These are phyloP conservation scores for Psilocybe cubensis DNA, from an alignment of 768 basidiomycete genomes.

Conservation along the genomic window DNA sequence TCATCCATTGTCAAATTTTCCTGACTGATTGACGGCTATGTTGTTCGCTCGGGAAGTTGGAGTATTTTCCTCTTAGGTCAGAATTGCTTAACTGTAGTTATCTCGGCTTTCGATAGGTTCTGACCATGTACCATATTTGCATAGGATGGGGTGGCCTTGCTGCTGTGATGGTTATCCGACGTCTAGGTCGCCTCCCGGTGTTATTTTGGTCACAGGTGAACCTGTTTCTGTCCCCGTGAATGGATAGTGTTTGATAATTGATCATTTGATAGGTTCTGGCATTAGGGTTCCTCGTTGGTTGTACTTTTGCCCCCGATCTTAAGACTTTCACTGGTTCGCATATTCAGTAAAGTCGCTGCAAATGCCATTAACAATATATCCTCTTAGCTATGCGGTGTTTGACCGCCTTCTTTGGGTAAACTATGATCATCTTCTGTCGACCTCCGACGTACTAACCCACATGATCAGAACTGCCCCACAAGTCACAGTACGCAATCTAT, in stretches of 20 bases:
- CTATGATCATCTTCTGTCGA: too few relatives aligned
- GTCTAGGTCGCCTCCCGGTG: constrained; percentile 66
- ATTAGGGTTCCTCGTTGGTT: constrained; percentile 50
- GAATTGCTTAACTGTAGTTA: constrained; percentile 16
- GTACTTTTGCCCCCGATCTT: constrained; percentile 58
- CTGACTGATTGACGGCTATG: constrained; percentile 13
- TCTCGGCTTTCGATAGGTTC: constrained; percentile 6
- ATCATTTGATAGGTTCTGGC: constrained; percentile 51
- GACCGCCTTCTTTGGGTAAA: constrained; percentile 58
- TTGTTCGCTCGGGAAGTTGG: constrained; percentile 50
- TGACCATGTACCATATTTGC: constrained; percentile 1
- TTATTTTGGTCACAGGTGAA: constrained; percentile 72
- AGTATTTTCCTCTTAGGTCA: constrained; percentile 65
- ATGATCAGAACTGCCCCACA: constrained; percentile 64
- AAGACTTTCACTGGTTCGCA: constrained; percentile 56
- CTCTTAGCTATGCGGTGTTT: constrained; percentile 57
- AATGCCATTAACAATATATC: not conserved
- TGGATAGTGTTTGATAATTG: not conserved
- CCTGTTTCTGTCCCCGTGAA: not conserved
- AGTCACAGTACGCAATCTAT: constrained; percentile 50
- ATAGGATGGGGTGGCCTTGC: constrained; percentile 63
- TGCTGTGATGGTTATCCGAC: constrained; percentile 64
- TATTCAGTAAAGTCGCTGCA: constrained; percentile 14
- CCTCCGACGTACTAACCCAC: too few relatives aligned
- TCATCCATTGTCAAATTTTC: too few relatives aligned